Base-by-base conservation (phyloP, 1,284 basidiomycete genomes). In the Microbotryomycetes sp. region DNA sequence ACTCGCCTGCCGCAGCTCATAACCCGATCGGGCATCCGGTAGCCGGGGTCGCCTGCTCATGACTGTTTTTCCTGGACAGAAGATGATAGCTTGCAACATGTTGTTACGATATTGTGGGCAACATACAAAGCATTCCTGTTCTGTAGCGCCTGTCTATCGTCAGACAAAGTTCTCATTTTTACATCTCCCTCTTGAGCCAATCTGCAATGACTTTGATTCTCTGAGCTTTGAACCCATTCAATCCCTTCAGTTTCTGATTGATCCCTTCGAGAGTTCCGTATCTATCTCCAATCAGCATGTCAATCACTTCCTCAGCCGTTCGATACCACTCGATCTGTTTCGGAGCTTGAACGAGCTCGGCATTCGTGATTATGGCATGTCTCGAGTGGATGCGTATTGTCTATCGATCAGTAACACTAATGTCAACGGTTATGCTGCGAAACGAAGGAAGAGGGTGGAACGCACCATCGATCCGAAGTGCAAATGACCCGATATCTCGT, bases 331-430 rank as follows among this genome's bases (percentile, higher is more conserved):
- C 60, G 25, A 50, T 56, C 32, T 32, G 56, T n/a, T 47, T 51
- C 6, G 46, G 49, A 0, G 59, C 53, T 16, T 26, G 25, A 25
- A 25, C 6, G 22, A 62, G 15, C n/a, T 54, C 54, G 19, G 75
- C 66, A 22, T 73, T 66, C 3, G 76, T 78, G 61, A 81, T 76
- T 22, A 79, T 59, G 1, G 78, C 80, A 64, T 80, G 79, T 25
- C 77, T 77, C 2, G 79, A 75, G 2, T 73, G 71, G 31, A 81
- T 68, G 16, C 72, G 65, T 4, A 76, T 73, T 2, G 68, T 73
- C 79, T 80, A 65, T n/a, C n/a, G 19, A 16, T 2, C 4, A 12
- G 6, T 45, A 45, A 12, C 25, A 16, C 16, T 25, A 32, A n/a
- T 6, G 54, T 25, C 14, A 51, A n/a, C 6, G 48, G 9, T 5